phyloP scores from a whole-genome alignment of 495 filamentous ascomycete genomes.

The Penicillium macrosclerotiorum region DNA sequence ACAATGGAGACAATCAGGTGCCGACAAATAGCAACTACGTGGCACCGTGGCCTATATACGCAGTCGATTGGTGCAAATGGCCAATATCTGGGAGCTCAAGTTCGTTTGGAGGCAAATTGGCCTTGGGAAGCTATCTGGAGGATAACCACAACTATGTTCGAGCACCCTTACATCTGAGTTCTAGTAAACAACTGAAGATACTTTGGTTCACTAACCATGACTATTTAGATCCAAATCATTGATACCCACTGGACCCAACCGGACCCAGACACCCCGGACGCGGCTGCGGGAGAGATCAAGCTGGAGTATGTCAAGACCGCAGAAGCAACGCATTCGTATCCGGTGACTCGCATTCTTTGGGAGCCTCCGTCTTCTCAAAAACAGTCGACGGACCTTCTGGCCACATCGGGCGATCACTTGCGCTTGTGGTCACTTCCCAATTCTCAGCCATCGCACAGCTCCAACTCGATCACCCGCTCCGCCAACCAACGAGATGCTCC shows the following conservation, averaged over 20 bases:
- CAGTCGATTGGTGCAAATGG: constrained; percentile 99
- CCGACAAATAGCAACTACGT: constrained; percentile 83
- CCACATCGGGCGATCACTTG: constrained; percentile 95
- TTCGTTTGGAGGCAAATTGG: constrained; percentile 82
- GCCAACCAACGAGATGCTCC: constrained; percentile 62
- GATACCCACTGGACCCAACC: constrained; percentile 77
- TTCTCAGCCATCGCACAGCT: constrained; percentile 43
- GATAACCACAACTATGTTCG: constrained; percentile 96
- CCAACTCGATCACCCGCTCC: constrained; percentile 73
- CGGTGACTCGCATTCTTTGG: constrained; percentile 94
- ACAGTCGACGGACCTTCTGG: constrained; percentile 91
- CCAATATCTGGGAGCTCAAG: constrained; percentile 63
- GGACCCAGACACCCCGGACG: constrained; percentile 59
- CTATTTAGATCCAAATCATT: constrained; percentile 87
- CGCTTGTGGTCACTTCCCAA: constrained; percentile 87
- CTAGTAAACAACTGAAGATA: too few species aligned
- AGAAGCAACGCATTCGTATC: constrained; percentile 96
- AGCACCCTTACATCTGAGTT: too few species aligned
- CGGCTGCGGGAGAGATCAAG: constrained; percentile 66
- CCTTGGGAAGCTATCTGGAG: constrained; percentile 93
- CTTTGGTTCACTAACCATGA: constrained; percentile 20
- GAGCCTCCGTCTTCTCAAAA: constrained; percentile 97
- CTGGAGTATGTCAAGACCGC: constrained; percentile 94
- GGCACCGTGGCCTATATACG: constrained; percentile 92
- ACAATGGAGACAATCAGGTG: constrained; percentile 48